Conservation (phyloP, 2,329 filamentous ascomycete genomes). For the Colletotrichum camelliae region DNA sequence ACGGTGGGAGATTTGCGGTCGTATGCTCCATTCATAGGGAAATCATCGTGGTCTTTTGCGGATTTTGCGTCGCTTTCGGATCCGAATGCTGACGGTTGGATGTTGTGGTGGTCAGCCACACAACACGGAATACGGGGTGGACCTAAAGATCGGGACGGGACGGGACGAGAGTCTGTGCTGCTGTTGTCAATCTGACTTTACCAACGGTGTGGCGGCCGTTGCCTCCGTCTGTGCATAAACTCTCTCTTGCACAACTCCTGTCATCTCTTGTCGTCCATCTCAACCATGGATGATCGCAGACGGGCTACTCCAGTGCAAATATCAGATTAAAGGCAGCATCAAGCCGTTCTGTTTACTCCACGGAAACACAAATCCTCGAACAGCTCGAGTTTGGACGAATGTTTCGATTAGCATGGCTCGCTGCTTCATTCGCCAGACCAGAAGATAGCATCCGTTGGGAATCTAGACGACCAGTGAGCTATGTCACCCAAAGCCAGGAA, state of each 20-base stretch:
- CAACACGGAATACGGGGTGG: background rate
- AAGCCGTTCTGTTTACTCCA: background rate
- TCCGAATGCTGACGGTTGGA: background rate
- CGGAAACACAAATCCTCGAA: background rate
- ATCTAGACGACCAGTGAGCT: background rate
- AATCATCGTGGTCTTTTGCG: background rate
- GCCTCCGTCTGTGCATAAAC: background rate
- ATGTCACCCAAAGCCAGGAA: background rate
- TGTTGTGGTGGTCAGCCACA: background rate
- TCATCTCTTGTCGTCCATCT: background rate
- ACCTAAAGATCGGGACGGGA: background rate
- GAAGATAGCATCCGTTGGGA: background rate
- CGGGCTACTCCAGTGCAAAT: background rate
- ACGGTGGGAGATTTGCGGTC: background rate
- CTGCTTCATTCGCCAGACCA: background rate
- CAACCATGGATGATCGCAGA: background rate
- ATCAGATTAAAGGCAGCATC: background rate
- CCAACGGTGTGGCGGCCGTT: background rate
- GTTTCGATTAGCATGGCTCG: background rate
- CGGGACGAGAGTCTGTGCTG: constrained; percentile 15
- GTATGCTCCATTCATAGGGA: background rate
- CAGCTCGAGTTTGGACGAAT: background rate
- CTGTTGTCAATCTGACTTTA: background rate
- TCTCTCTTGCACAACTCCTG: background rate
- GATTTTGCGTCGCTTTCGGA: background rate